These are phyloP conservation scores for Pseudocercospora pini-densiflorae DNA, from an alignment of 2,329 filamentous ascomycete species.

Conservation along the genomic window DNA sequence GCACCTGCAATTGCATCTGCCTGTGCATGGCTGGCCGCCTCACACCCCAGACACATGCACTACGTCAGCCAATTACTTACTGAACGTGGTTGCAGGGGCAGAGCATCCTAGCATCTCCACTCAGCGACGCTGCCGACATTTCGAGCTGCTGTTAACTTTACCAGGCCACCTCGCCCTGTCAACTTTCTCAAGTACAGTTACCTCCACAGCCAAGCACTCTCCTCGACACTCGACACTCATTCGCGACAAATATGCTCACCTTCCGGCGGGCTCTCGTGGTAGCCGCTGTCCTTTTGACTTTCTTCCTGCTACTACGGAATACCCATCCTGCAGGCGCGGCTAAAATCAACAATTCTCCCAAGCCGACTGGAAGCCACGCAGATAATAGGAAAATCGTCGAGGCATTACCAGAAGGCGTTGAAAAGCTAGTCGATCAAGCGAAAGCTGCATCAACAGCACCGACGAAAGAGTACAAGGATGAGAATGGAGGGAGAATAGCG, in stretches of 20 bases:
- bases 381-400: conserved; percentile 42
- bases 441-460: conserved; percentile 30
- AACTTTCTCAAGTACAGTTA: not conserved
- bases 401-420: conserved; percentile 27
- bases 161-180: not conserved
- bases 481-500: conserved; percentile 34
- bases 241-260: conserved; percentile 66
- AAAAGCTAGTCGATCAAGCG: conserved; percentile 16
- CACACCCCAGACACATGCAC: not conserved
- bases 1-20: not conserved
- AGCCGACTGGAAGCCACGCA: conserved; percentile 42
- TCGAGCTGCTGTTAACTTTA: conserved; percentile 50
- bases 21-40: not conserved
- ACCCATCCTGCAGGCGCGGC: conserved; percentile 50
- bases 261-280: conserved; percentile 76
- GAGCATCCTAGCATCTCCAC: conserved; percentile 39
- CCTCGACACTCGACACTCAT: not conserved
- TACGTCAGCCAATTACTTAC: not conserved
- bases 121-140: conserved; percentile 38
- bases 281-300: conserved; percentile 69
- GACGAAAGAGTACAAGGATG: conserved; percentile 31
- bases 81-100: conserved; percentile 2
- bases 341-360: conserved; percentile 40
- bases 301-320: conserved; percentile 71
- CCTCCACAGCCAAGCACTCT: not conserved